phyloP scores from a whole-genome alignment of 176 grass and related monocot species.

The Tillandsia fasciculata region DNA sequence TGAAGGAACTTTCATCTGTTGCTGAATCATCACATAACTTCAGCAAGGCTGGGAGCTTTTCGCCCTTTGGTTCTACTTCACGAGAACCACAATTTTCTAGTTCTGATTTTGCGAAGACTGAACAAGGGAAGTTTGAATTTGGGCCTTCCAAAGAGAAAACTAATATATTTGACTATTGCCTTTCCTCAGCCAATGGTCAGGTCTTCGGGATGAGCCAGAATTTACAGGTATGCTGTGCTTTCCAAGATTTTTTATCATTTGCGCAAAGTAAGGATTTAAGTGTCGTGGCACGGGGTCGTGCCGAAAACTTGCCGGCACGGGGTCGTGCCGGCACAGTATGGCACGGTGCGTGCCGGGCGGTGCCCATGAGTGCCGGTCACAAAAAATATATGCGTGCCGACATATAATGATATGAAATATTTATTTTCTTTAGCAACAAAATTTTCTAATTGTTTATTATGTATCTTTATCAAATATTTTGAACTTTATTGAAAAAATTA shows the following conservation, averaged over 20 bases:
- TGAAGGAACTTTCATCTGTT: constrained; percentile 52
- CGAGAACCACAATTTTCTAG: constrained; percentile 22
- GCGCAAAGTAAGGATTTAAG: neutral
- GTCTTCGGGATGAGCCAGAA: constrained; percentile 20
- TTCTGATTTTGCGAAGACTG: constrained; percentile 5
- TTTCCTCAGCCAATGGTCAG: constrained; percentile 39
- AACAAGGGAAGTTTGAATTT: constrained; percentile 23
- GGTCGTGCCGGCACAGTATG: too few species aligned
- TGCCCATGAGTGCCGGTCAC: too few species aligned
- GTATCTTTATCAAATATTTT: too few species aligned
- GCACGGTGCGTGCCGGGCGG: too few species aligned
- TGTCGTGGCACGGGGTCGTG: too few species aligned
- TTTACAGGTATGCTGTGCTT: constrained; percentile 24
- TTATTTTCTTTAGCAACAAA: too few species aligned
- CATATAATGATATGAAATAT: too few species aligned
- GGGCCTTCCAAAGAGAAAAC: constrained; percentile 29
- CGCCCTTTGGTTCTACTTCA: constrained; percentile 16
- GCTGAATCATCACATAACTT: constrained; percentile 50
- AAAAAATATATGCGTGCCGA: too few species aligned
- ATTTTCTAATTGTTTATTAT: too few species aligned
- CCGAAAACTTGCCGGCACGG: too few species aligned
- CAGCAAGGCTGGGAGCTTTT: constrained; percentile 33
- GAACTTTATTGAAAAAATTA: too few species aligned
- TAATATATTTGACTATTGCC: constrained; percentile 25
- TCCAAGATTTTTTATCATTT: constrained; percentile 1